A percentile compares a stretch with the other conserved stretches of the same genome.
These are phyloP conservation scores for Spinacia oleracea DNA, from an alignment of 179 eudicot genomes.

Conservation along the genomic window DNA sequence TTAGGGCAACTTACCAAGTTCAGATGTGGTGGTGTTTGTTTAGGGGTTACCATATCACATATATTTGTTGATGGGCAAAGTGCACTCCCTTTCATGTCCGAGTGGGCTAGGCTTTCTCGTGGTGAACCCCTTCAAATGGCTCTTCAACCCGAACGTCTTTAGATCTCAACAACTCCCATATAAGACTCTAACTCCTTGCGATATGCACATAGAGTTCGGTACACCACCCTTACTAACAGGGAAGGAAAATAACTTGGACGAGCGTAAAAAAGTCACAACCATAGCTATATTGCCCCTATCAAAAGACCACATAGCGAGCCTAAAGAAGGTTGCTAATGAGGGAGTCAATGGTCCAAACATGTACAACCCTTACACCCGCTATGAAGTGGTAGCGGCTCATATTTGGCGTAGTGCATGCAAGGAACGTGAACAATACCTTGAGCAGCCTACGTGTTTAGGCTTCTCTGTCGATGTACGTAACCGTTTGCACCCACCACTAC, in stretches of 20 bases:
- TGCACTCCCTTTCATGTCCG: conserved; percentile 41
- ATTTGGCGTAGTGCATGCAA: conserved; percentile 49
- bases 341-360: background rate
- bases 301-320: conserved; percentile 36
- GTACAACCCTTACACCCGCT: conserved; percentile 37
- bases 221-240: conserved; percentile 35
- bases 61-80: conserved; percentile 45
- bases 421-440: conserved; percentile 23
- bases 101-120: conserved; percentile 48
- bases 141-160: conserved; percentile 31
- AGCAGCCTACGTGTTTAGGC: conserved; percentile 38
- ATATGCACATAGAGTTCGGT: background rate
- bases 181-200: background rate
- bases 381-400: conserved; percentile 47
- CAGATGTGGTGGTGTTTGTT: conserved; percentile 34
- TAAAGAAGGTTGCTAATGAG: conserved; percentile 32
- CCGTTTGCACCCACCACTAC: conserved; percentile 40
- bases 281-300: conserved; percentile 32
- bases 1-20: conserved; percentile 36
- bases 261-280: conserved; percentile 35
- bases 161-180: conserved; percentile 14
- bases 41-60: conserved; percentile 39
- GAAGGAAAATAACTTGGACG: conserved; percentile 22
- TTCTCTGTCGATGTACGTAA: conserved; percentile 36
- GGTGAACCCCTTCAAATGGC: conserved; percentile 28